Base-by-base conservation (phyloP, 331 rosid species). In the Telfairia occidentalis region DNA sequence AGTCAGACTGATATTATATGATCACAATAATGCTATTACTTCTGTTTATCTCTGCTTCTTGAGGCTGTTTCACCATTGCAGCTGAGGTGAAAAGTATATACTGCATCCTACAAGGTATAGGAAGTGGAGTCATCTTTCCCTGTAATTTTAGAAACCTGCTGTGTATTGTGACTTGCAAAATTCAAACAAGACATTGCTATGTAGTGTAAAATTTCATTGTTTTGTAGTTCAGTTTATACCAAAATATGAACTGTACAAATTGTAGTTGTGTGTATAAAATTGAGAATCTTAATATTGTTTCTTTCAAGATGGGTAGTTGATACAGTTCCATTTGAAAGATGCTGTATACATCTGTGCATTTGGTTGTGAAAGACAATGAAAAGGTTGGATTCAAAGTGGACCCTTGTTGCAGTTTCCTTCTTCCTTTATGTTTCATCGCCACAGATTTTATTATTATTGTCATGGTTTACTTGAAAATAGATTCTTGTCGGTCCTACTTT, bases 201-300 rank as follows among this genome's bases (percentile, higher is more conserved):
- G 76, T 46, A 48, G 43, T 71, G 60, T 71, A 71, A 29, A 49
- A 70, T 9, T 48, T 46, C 75, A 70, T 66, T 66, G 34, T 66
- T 67, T 26, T 69, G 74, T 70, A 45, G 74, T 43, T 26, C 57
- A 26, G 74, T 70, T 70, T 70, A 70, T 70, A 70, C 74, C 57
- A 70, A 70, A 45, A 45, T 45, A 70, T 70, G 74, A 70, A 70
- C 74, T 43, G 74, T 70, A 70, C 54, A 71, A 71, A 71, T 46
- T 71, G 75, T 29, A 71, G 58, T 18, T 45, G 74, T 65, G 73
- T 71, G 75, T 48, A 71, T 71, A 48, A 71, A 71, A 30, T 46
- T 48, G 43, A 45, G 16, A 71, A 71, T 71, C 75, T 71, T 46
- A 5, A 48, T 71, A 28, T 48, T 71, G 60, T 48, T 48, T 71